These are phyloP conservation scores for Cardamine resedifolia DNA, from an alignment of 345 rosid species.

Conservation along the genomic window DNA sequence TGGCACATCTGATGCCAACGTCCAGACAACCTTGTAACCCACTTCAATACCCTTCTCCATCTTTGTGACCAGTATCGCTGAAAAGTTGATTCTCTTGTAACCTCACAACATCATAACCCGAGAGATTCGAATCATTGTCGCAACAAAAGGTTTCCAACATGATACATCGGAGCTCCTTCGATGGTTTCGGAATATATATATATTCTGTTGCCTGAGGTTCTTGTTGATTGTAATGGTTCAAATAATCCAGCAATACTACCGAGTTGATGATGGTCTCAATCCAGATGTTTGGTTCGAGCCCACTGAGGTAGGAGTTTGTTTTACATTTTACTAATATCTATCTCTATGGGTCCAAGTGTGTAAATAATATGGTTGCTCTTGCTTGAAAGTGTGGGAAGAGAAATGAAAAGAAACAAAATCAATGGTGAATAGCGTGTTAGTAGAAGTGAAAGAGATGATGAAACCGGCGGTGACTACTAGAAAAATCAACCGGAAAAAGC, in stretches of 20 bases:
- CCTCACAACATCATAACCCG: too few relatives aligned
- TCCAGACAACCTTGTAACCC: too few relatives aligned
- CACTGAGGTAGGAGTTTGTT: slow-evolving; percentile 56
- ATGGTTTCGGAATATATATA: too few relatives aligned
- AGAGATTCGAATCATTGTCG: too few relatives aligned
- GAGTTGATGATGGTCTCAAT: slow-evolving; percentile 51
- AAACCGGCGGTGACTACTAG: slow-evolving; percentile 48
- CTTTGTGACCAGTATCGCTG: too few relatives aligned
- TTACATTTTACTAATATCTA: slow-evolving; percentile 5
- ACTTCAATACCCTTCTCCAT: too few relatives aligned
- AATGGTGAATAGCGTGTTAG: too few relatives aligned
- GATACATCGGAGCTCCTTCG: too few relatives aligned
- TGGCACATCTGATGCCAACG: too few relatives aligned
- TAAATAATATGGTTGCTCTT: not conserved
- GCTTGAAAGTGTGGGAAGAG: slow-evolving; percentile 88
- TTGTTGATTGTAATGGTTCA: slow-evolving; percentile 6
- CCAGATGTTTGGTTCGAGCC: slow-evolving; percentile 97
- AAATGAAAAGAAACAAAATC: too few relatives aligned
- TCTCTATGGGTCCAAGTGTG: not conserved
- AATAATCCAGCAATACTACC: slow-evolving; percentile 65
- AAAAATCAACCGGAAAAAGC: slow-evolving; percentile 48
- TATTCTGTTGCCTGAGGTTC: not conserved
- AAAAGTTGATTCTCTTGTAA: too few relatives aligned
- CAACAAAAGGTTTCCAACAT: too few relatives aligned
- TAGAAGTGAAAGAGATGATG: slow-evolving; percentile 57